Evolutionary conservation across 176 grass and related monocot genomes (phyloP).

Genomic region (Melocanna baccifera): DNA sequence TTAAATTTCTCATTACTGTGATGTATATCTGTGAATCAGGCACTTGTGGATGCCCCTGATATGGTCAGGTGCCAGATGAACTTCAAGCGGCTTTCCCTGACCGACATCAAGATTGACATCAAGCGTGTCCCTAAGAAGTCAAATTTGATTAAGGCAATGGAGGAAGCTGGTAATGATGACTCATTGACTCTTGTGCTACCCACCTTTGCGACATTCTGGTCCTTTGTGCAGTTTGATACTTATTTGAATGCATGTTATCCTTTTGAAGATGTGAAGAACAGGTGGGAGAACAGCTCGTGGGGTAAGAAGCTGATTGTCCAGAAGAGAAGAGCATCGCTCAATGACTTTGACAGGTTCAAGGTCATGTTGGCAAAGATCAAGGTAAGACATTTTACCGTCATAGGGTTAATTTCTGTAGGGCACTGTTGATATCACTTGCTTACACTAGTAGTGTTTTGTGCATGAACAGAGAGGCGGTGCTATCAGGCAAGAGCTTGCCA

Average conservation of each 20-base stretch:
- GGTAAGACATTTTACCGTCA: slow-evolving; percentile 26
- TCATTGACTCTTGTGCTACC: slow-evolving; percentile 14
- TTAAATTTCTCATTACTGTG: not conserved
- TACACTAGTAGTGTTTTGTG: not conserved
- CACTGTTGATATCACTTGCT: not conserved
- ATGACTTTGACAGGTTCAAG: slow-evolving; percentile 96
- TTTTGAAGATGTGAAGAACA: slow-evolving; percentile 73
- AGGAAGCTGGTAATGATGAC: slow-evolving; percentile 51
- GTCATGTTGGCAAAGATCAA: slow-evolving; percentile 91
- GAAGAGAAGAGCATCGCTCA: slow-evolving; percentile 86
- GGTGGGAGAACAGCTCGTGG: slow-evolving; percentile 97
- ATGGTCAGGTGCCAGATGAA: slow-evolving; percentile 93
- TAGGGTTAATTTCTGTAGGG: not conserved
- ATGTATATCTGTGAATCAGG: slow-evolving; percentile 44
- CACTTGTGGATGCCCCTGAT: slow-evolving; percentile 90
- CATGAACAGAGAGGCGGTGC: slow-evolving; percentile 73
- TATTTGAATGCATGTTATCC: not conserved
- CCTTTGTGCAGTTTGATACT: not conserved
- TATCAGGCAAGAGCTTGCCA: slow-evolving; percentile 76
- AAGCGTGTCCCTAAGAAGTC: slow-evolving; percentile 52
- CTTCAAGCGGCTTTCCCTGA: slow-evolving; percentile 73
- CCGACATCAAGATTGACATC: slow-evolving; percentile 59
- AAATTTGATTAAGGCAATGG: slow-evolving; percentile 49
- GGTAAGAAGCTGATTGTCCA: slow-evolving; percentile 96
- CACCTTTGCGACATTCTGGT: not conserved